Base-by-base conservation (phyloP, 2,329 filamentous ascomycete species). In the Botrytis squamosa region DNA sequence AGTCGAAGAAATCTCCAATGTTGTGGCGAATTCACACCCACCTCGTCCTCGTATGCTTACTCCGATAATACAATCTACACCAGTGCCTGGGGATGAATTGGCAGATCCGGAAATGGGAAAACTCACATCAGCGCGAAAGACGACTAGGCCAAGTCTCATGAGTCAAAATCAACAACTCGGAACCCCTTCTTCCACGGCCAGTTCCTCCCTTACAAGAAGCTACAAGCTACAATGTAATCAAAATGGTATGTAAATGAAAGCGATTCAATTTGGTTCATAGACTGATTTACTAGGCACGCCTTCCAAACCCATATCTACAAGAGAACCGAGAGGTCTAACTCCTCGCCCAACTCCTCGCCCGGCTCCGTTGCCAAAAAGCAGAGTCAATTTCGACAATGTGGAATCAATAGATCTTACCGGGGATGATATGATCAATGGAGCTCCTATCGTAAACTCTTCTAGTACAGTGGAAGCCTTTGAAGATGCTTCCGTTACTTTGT, bases 351-450 rank as follows among this genome's bases (percentile, higher is more conserved):
- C 76, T 67, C 79, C 75, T 75, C 82, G 79, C 73, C 81, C 78
- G 77, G 83, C 76, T 69, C 83, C 76, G 62, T 78, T 73, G 78
- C 80, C 75, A 77, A 80, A 63, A 38, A 72, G 60, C 59, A 75
- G 74, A 49, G 46, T 71, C 77, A 77, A 33, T 59, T 70, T 42
- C 67, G 76, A n/a, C 74, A 42, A 69, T 29, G 64, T 80, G n/a
- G 79, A 81, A 52, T 77, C 80, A 0, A 75, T 82, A 42, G 81
- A 82, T 74, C 72, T 82, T 29, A 81, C 80, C 44, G 77, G 76
- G 6, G 80, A 81, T 64, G 75, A 71, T 65, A 57, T 68, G 36
- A 72, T 59, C 29, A 29, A 29, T 36, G 70, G 49, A 20, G 52
- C 46, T 40, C 63, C 71, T 29, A 52, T 55, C 4, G 63, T 72